A percentile compares a stretch with the other conserved stretches of the same genome.
These are phyloP conservation scores for Bathelium albidoporum DNA, from an alignment of 495 filamentous ascomycete genomes.

Conservation along the genomic window DNA sequence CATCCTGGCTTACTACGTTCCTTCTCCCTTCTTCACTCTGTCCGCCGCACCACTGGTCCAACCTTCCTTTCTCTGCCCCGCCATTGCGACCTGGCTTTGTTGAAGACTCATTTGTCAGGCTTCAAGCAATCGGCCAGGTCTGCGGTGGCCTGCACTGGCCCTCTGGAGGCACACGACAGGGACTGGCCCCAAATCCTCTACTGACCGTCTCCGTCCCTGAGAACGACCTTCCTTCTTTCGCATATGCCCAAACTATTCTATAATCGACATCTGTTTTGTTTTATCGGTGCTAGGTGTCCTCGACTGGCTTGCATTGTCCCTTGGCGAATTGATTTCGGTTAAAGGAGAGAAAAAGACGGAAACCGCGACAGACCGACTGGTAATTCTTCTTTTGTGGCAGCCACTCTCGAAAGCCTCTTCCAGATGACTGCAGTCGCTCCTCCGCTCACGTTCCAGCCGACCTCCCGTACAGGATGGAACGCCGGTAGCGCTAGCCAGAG, in stretches of 20 bases:
- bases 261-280: background rate
- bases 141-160: background rate
- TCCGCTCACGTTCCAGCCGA: constrained; percentile 76
- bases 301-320: background rate
- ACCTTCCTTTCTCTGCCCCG: background rate
- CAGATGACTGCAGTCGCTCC: constrained; percentile 94
- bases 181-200: background rate
- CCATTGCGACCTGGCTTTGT: background rate
- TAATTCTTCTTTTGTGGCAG: background rate
- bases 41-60: background rate
- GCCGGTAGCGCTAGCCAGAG: constrained; percentile 60
- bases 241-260: background rate
- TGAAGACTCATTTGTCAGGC: background rate
- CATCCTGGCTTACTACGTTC: constrained; percentile 2
- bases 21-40: background rate
- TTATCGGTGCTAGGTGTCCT: background rate
- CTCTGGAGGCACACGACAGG: background rate
- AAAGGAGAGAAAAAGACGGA: background rate
- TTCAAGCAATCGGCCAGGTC: background rate
- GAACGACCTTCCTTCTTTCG: background rate
- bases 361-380: background rate
- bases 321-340: background rate
- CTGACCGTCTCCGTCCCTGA: background rate
- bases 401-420: background rate
- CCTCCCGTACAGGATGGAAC: constrained; percentile 56